phyloP scores from a whole-genome alignment of 1,284 basidiomycete genomes.

The Fistulina hepatica region DNA sequence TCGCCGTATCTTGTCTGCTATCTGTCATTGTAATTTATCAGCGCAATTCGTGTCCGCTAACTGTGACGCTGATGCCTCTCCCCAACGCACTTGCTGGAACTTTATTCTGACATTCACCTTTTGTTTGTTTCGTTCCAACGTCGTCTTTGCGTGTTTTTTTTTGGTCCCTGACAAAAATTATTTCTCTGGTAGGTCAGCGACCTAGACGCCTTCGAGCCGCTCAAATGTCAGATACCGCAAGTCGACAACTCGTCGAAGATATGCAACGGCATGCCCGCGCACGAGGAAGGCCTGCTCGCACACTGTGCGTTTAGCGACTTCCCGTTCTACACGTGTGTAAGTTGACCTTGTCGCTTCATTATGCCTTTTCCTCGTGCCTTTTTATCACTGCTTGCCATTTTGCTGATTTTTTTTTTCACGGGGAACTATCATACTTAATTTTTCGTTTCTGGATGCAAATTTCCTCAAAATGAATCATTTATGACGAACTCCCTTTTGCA shows the following conservation, averaged over 20 bases:
- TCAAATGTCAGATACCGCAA: conserved; percentile 54
- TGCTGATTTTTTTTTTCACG: too few relatives aligned
- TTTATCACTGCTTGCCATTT: background rate
- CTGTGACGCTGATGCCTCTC: too few relatives aligned
- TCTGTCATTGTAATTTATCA: too few relatives aligned
- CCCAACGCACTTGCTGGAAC: too few relatives aligned
- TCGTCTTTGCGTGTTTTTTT: too few relatives aligned
- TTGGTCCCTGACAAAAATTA: too few relatives aligned
- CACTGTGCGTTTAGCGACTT: conserved; percentile 62
- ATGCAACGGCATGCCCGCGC: conserved; percentile 63
- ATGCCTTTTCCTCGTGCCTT: background rate
- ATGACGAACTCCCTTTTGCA: conserved; percentile 3
- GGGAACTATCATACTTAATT: background rate
- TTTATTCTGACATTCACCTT: too few relatives aligned
- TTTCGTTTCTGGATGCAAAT: background rate
- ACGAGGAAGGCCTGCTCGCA: conserved; percentile 47
- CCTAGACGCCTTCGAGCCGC: conserved; percentile 38
- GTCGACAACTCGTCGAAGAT: conserved; percentile 44
- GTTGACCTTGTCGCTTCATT: conserved; percentile 17
- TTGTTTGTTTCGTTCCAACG: too few relatives aligned
- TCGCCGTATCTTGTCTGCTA: too few relatives aligned
- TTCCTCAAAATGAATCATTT: conserved; percentile 1
- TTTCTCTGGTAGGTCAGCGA: conserved; percentile 50
- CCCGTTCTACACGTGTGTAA: conserved; percentile 68
- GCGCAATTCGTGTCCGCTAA: too few relatives aligned